phyloP scores from a whole-genome alignment of 2,329 filamentous ascomycete genomes.

The Aphanoascus verrucosus region DNA sequence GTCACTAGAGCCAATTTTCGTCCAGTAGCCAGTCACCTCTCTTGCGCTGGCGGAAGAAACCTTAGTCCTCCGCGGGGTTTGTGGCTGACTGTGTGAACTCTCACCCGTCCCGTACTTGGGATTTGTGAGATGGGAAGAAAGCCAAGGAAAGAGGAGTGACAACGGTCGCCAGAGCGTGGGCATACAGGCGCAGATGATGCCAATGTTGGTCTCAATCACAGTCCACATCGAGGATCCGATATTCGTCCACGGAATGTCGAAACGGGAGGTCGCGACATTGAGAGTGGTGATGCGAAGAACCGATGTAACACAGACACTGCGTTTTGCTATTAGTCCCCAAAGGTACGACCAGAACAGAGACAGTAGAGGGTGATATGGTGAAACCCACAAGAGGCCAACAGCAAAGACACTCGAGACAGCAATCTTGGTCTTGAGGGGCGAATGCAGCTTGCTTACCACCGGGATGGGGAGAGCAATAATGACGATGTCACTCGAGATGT shows the following conservation, averaged over 20 bases:
- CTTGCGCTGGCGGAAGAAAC: background rate
- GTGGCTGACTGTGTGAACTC: background rate
- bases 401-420: slow-evolving; percentile 27
- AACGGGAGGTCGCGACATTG: slow-evolving; percentile 18
- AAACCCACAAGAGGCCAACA: slow-evolving; percentile 28
- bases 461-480: slow-evolving; percentile 29
- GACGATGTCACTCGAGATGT: slow-evolving; percentile 28
- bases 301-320: slow-evolving; percentile 23
- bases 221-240: slow-evolving; percentile 29
- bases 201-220: slow-evolving; percentile 27
- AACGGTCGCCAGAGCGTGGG: slow-evolving; percentile 28
- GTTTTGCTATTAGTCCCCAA: background rate
- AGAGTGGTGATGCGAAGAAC: slow-evolving; percentile 29
- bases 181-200: slow-evolving; percentile 31
- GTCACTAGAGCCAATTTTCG: slow-evolving; percentile 8
- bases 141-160: slow-evolving; percentile 18
- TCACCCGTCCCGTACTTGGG: slow-evolving; percentile 1
- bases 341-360: background rate
- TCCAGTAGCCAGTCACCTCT: slow-evolving; percentile 4
- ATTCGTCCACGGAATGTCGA: slow-evolving; percentile 22
- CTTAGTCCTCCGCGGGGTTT: background rate
- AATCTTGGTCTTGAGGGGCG: slow-evolving; percentile 43
- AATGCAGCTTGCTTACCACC: slow-evolving; percentile 23
- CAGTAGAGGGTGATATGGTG: background rate
- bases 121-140: slow-evolving; percentile 2